Conservation (phyloP, 371 early-diverging fungal species). For the Rhizomucor pusillus region DNA sequence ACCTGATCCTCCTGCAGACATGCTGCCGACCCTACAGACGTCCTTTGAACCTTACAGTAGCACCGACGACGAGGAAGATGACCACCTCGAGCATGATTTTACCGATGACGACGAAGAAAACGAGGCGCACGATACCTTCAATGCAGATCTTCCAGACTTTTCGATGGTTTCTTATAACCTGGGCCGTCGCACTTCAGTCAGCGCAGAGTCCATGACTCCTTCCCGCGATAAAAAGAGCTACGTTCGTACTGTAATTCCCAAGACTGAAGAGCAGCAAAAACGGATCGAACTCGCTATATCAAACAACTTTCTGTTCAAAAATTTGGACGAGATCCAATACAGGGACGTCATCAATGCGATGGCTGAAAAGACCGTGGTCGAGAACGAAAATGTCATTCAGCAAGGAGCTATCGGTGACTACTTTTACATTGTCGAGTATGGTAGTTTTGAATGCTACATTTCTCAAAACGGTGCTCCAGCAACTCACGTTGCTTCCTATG, state of each 20-base stretch:
- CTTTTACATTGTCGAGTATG: constrained; percentile 97
- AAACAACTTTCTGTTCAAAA: constrained; percentile 91
- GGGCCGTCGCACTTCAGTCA: constrained; percentile 94
- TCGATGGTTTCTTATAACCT: constrained; percentile 47
- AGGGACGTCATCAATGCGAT: constrained; percentile 95
- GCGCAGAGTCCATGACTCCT: constrained; percentile 96
- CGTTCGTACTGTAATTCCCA: constrained; percentile 83
- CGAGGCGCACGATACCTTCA: constrained; percentile 55
- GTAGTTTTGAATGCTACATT: constrained; percentile 92
- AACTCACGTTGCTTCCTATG: constrained; percentile 61
- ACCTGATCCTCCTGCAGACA: constrained; percentile 14
- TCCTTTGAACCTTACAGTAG: constrained; percentile 9
- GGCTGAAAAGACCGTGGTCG: constrained; percentile 81
- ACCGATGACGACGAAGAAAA: constrained; percentile 13
- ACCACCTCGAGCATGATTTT: constrained; percentile 50
- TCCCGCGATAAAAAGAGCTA: constrained; percentile 68
- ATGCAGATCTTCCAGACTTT: constrained; percentile 36
- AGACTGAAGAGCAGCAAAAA: constrained; percentile 77
- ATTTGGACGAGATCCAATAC: constrained; percentile 94
- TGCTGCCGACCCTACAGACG: constrained; percentile 8
- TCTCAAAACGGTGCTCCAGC: constrained; percentile 47
- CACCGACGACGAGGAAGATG: constrained; percentile 37
- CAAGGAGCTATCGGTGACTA: constrained; percentile 97
- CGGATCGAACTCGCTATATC: constrained; percentile 81
- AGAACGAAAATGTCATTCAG: constrained; percentile 82